Percentiles rank a stretch among this genome's conserved stretches.
phyloP scores from a whole-genome alignment of 805 yeast species.

The Saccharomycopsis oosterbeekiorum region DNA sequence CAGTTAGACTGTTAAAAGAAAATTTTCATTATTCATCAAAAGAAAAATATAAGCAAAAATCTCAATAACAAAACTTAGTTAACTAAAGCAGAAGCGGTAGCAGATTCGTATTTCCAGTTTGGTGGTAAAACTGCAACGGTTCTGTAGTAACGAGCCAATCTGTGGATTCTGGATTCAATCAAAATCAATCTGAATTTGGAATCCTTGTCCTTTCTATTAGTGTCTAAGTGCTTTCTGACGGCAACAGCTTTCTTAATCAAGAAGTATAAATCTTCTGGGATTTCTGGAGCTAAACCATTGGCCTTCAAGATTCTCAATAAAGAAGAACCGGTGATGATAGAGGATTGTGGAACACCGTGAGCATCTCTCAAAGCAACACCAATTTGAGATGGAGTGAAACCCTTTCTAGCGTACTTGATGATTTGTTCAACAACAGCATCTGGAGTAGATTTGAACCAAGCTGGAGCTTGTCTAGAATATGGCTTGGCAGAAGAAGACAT shows the following conservation, averaged over 20 bases:
- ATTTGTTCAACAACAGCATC: constrained; percentile 96
- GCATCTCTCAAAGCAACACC: constrained; percentile 99
- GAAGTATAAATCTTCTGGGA: constrained; percentile 99
- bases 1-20: neutral
- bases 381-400: constrained; percentile 98
- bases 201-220: constrained; percentile 99
- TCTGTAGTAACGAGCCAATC: constrained; percentile 99
- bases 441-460: constrained; percentile 97
- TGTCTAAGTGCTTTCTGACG: constrained; percentile 99
- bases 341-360: constrained; percentile 98
- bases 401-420: constrained; percentile 99
- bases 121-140: constrained; percentile 98
- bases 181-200: constrained; percentile 99
- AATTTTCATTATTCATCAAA: constrained; percentile 2
- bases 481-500: constrained; percentile 98
- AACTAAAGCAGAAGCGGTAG: constrained; percentile 99
- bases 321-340: constrained; percentile 98
- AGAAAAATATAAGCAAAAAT: constrained; percentile 1
- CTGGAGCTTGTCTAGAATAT: constrained; percentile 97
- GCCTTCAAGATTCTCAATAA: constrained; percentile 98
- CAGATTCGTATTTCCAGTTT: constrained; percentile 99
- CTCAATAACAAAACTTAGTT: constrained; percentile 46
- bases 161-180: constrained; percentile 99
- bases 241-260: constrained; percentile 99
- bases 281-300: constrained; percentile 99